A percentile compares a stretch with the other conserved stretches of the same genome.
phyloP scores from a whole-genome alignment of 805 yeast species.

The Tetrapisispora phaffii region DNA sequence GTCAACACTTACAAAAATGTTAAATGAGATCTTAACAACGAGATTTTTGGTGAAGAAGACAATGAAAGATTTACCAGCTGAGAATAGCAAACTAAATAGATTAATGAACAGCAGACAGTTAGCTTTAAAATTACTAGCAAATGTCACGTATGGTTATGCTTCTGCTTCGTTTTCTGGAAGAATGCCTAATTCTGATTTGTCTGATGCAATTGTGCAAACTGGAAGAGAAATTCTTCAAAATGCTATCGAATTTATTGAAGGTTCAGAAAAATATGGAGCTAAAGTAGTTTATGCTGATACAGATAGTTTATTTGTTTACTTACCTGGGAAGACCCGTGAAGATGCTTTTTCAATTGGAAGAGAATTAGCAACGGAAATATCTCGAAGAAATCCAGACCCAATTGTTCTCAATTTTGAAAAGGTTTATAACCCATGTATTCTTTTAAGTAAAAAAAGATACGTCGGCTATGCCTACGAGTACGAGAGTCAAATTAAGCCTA shows the following conservation, averaged over 20 bases:
- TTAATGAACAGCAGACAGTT: slow-evolving; percentile 68
- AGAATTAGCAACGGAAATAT: slow-evolving; percentile 55
- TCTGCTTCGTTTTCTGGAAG: slow-evolving; percentile 93
- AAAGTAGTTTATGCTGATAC: slow-evolving; percentile 96
- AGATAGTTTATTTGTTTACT: slow-evolving; percentile 81
- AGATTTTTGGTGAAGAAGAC: slow-evolving; percentile 71
- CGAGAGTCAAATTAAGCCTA: slow-evolving; percentile 44
- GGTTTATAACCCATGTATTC: slow-evolving; percentile 77
- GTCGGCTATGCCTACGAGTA: slow-evolving; percentile 76
- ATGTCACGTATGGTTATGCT: slow-evolving; percentile 92
- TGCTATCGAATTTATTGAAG: slow-evolving; percentile 62
- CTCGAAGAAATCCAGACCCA: slow-evolving; percentile 68
- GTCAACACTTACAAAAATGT: slow-evolving; percentile 73
- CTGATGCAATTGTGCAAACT: slow-evolving; percentile 87
- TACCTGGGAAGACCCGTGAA: slow-evolving; percentile 68
- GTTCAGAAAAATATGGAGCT: slow-evolving; percentile 59
- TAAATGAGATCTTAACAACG: slow-evolving; percentile 70
- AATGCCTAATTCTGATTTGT: slow-evolving; percentile 93
- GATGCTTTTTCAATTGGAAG: slow-evolving; percentile 74
- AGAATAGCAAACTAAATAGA: slow-evolving; percentile 24
- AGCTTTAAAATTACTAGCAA: slow-evolving; percentile 83
- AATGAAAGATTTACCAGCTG: slow-evolving; percentile 39
- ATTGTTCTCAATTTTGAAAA: slow-evolving; percentile 81
- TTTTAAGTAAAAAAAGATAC: slow-evolving; percentile 80
- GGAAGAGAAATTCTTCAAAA: slow-evolving; percentile 76